Conservation (phyloP, 176 grass and related monocot genomes). For the Oryza brachyantha region DNA sequence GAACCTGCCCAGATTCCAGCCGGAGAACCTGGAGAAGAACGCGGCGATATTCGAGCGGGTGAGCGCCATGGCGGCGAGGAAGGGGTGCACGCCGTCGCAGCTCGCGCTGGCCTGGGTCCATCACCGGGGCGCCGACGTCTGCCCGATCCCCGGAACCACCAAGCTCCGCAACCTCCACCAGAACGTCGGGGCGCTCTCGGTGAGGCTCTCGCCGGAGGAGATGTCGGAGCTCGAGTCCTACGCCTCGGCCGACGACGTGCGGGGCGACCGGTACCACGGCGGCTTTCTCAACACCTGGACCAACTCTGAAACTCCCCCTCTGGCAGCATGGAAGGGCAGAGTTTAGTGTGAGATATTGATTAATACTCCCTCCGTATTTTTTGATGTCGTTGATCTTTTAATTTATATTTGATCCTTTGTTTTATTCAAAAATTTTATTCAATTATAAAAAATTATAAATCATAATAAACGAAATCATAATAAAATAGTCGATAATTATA, state of each 20-base stretch:
- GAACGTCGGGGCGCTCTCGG: slow-evolving; percentile 49
- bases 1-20: slow-evolving; percentile 47
- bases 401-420: too few relatives aligned
- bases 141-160: slow-evolving; percentile 72
- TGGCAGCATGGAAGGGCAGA: slow-evolving; percentile 44
- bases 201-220: slow-evolving; percentile 48
- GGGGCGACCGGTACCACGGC: slow-evolving; percentile 31
- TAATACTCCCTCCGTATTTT: too few relatives aligned
- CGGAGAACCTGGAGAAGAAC: slow-evolving; percentile 59
- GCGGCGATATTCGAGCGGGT: slow-evolving; percentile 45
- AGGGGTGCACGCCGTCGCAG: slow-evolving; percentile 56
- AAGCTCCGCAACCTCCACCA: slow-evolving; percentile 61
- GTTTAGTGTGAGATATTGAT: too few relatives aligned
- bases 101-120: slow-evolving; percentile 67
- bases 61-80: slow-evolving; percentile 39
- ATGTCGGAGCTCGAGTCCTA: slow-evolving; percentile 54
- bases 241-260: slow-evolving; percentile 9
- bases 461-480: too few relatives aligned
- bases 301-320: slow-evolving; percentile 49
- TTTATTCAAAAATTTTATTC: too few relatives aligned
- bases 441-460: too few relatives aligned
- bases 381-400: too few relatives aligned
- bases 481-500: too few relatives aligned
- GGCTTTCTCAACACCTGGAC: slow-evolving; percentile 28
- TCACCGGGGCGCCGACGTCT: slow-evolving; percentile 58